phyloP scores from a whole-genome alignment of 169 alveolate genomes.

The Plasmodium fragile region DNA sequence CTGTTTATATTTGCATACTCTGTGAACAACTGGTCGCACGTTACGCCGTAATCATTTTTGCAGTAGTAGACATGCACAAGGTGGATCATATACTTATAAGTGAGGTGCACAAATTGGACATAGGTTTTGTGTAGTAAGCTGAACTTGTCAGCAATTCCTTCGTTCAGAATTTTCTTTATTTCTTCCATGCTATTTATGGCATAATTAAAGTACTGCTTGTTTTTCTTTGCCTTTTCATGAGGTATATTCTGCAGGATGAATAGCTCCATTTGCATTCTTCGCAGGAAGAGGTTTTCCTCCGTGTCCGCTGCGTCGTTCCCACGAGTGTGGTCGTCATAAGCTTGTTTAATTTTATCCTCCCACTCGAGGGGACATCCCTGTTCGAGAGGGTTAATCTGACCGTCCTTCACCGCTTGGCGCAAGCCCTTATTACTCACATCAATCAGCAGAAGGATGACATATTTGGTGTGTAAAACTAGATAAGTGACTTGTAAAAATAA shows the following conservation, averaged over 20 bases:
- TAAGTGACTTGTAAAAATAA: conserved; percentile 18
- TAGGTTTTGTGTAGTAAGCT: conserved; percentile 17
- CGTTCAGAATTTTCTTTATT: conserved; percentile 36
- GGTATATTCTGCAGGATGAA: conserved; percentile 54
- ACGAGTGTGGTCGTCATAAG: background rate
- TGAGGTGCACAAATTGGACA: conserved; percentile 1
- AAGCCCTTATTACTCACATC: background rate
- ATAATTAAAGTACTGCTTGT: conserved; percentile 27
- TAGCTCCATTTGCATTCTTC: conserved; percentile 26
- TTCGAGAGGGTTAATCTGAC: background rate
- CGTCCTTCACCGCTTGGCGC: background rate
- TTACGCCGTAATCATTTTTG: conserved; percentile 17
- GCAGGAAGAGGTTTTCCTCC: conserved; percentile 11
- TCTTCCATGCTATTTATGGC: conserved; percentile 47
- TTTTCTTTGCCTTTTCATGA: conserved; percentile 24
- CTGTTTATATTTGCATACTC: conserved; percentile 37
- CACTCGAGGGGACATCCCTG: background rate
- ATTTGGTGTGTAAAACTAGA: conserved; percentile 53
- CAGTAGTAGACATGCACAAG: conserved; percentile 30
- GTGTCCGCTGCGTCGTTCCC: background rate
- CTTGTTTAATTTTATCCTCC: background rate
- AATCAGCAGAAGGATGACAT: conserved; percentile 39
- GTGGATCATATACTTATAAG: conserved; percentile 50
- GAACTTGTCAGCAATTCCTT: conserved; percentile 4
- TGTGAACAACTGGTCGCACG: conserved; percentile 24